Evolutionary conservation across 2,329 filamentous ascomycete species (phyloP).

Genomic region (Aspergillus hiratsukae): DNA sequence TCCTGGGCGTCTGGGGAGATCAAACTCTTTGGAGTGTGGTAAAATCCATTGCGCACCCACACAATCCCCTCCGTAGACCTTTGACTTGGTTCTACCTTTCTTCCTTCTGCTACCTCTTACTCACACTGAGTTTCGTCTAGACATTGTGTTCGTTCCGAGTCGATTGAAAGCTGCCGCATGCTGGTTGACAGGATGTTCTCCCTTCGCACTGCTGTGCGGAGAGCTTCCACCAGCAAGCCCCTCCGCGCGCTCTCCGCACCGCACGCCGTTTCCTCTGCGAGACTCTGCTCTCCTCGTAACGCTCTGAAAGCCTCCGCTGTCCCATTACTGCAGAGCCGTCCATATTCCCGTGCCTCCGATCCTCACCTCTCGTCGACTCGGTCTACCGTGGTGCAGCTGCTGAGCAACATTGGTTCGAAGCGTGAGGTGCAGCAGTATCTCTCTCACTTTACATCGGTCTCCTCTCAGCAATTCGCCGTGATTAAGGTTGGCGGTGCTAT

Average conservation of each 20-base stretch:
- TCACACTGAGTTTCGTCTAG: constrained; percentile 7
- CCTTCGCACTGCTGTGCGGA: constrained; percentile 42
- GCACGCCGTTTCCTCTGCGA: constrained; percentile 27
- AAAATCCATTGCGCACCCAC: constrained; percentile 7
- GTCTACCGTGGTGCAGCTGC: constrained; percentile 78
- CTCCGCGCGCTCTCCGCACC: constrained; percentile 39
- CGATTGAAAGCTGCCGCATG: constrained; percentile 39
- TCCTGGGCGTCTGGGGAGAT: constrained; percentile 5
- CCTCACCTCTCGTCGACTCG: constrained; percentile 59
- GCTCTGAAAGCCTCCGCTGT: constrained; percentile 24
- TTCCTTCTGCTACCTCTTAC: constrained; percentile 3
- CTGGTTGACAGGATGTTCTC: constrained; percentile 40
- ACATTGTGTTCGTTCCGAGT: constrained; percentile 13
- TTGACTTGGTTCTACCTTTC: constrained; percentile 4
- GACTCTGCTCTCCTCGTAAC: constrained; percentile 21
- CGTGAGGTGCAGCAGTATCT: constrained; percentile 96
- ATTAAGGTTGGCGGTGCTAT: constrained; percentile 98
- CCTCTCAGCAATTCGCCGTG: constrained; percentile 94
- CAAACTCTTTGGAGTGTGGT: constrained; percentile 5
- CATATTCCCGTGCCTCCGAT: constrained; percentile 45
- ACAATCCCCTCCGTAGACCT: constrained; percentile 6
- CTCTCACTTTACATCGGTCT: constrained; percentile 93
- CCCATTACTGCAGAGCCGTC: constrained; percentile 31
- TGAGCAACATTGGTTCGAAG: constrained; percentile 95
- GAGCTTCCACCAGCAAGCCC: constrained; percentile 39